phyloP scores from a whole-genome alignment of 495 filamentous ascomycete genomes.

The Sphaerosporella brunnea region DNA sequence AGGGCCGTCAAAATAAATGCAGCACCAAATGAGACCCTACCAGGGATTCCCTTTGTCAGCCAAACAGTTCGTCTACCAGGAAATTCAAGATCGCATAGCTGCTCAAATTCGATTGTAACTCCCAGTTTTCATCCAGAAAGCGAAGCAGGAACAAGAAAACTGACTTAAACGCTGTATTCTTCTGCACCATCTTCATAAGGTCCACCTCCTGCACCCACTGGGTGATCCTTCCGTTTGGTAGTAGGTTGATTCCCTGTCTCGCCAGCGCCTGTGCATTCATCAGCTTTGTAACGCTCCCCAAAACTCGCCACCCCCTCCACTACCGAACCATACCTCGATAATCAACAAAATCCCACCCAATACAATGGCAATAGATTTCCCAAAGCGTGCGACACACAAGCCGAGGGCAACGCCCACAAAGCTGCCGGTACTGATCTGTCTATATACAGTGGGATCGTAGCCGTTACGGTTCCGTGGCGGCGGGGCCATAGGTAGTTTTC shows the following conservation, averaged over 20 bases:
- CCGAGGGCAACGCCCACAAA: constrained; percentile 19
- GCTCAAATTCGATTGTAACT: not conserved
- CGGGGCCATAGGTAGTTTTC: constrained; percentile 6
- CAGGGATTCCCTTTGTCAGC: too few relatives aligned
- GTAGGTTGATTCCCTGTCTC: constrained; percentile 13
- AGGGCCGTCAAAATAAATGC: not conserved
- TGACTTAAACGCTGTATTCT: constrained; percentile 23
- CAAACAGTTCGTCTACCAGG: too few relatives aligned
- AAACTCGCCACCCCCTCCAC: not conserved
- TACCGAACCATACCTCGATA: constrained; percentile 12
- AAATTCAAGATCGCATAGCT: not conserved
- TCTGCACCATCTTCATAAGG: constrained; percentile 13
- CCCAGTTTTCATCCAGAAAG: not conserved
- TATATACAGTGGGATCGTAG: constrained; percentile 16
- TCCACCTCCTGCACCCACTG: constrained; percentile 18
- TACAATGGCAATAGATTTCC: constrained; percentile 16
- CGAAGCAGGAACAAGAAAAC: not conserved
- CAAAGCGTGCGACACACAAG: constrained; percentile 19
- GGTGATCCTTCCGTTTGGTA: constrained; percentile 13
- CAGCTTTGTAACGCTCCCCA: not conserved
- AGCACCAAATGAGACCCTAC: not conserved
- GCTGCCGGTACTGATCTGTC: constrained; percentile 21
- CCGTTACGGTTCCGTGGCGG: not conserved
- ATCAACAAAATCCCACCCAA: constrained; percentile 16
- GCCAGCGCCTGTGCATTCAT: constrained; percentile 13